Evolutionary conservation across 257 asterid species (phyloP).

Genomic region (Galeopsis tetrahit): DNA sequence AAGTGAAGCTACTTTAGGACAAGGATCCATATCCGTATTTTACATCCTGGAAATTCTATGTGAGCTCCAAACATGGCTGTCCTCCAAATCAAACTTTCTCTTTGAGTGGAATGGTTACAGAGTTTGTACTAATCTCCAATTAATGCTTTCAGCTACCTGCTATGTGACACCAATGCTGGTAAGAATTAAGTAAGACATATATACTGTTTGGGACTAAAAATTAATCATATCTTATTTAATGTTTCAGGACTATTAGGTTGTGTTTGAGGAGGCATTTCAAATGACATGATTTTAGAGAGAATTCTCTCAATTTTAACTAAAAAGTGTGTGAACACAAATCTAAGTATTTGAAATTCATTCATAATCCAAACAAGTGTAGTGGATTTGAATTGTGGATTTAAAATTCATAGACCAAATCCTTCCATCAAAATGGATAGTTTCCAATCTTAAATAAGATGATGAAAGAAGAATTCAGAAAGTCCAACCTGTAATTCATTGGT

Average conservation of each 20-base stretch:
- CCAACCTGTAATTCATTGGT: background rate
- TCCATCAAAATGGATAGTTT: too few species aligned
- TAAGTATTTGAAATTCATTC: too few species aligned
- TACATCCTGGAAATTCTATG: background rate
- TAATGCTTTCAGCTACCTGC: constrained; percentile 19
- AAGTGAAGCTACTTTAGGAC: too few species aligned
- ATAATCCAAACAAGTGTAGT: too few species aligned
- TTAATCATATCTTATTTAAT: background rate
- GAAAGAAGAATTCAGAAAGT: background rate
- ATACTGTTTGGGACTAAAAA: background rate
- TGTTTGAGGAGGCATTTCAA: too few species aligned
- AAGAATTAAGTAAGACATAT: background rate
- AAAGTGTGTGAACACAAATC: too few species aligned
- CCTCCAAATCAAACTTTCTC: constrained; percentile 1
- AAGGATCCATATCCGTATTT: background rate
- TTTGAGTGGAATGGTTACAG: constrained; percentile 23
- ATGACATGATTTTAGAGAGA: too few species aligned
- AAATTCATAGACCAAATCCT: too few species aligned
- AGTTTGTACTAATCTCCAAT: constrained; percentile 1
- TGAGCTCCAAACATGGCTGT: background rate
- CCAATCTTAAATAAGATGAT: background rate
- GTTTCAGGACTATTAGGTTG: too few species aligned
- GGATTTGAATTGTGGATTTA: too few species aligned
- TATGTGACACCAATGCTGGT: background rate
- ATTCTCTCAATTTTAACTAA: too few species aligned